Evolutionary conservation across 192 early-diverging fungal species (phyloP).

Genomic region (Backusella australiensis): DNA sequence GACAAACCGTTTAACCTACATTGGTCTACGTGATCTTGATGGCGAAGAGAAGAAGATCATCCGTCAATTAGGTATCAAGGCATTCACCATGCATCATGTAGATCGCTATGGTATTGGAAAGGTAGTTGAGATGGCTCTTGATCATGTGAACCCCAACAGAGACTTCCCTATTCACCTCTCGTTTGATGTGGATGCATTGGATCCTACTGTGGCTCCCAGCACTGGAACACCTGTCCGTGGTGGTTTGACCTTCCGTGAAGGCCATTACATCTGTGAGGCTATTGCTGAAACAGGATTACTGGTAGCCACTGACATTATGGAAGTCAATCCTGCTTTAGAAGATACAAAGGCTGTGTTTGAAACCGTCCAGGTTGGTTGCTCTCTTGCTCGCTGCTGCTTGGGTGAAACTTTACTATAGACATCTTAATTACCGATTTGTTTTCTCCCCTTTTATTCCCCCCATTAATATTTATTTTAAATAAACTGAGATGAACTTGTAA

Average conservation of each 20-base stretch:
- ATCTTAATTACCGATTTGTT: neutral
- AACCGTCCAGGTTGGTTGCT: slow-evolving; percentile 91
- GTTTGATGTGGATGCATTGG: slow-evolving; percentile 95
- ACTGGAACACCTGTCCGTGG: slow-evolving; percentile 96
- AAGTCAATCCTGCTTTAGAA: slow-evolving; percentile 88
- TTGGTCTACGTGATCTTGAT: slow-evolving; percentile 95
- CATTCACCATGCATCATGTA: slow-evolving; percentile 95
- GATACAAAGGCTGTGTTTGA: slow-evolving; percentile 71
- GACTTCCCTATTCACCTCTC: slow-evolving; percentile 81
- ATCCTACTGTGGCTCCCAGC: slow-evolving; percentile 92
- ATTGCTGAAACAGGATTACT: slow-evolving; percentile 84
- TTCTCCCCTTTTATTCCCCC: neutral
- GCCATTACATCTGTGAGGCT: slow-evolving; percentile 95
- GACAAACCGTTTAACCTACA: slow-evolving; percentile 82
- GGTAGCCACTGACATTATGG: slow-evolving; percentile 91
- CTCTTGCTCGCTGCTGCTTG: slow-evolving; percentile 79
- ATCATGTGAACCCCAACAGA: slow-evolving; percentile 76
- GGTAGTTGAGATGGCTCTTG: slow-evolving; percentile 88
- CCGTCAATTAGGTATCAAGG: slow-evolving; percentile 82
- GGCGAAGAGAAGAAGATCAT: slow-evolving; percentile 82
- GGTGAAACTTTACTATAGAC: slow-evolving; percentile 79
- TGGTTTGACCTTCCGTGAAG: slow-evolving; percentile 94
- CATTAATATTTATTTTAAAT: neutral
- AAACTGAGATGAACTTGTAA: neutral
- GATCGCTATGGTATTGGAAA: slow-evolving; percentile 92